Evolutionary conservation across 345 rosid species (phyloP).

Genomic region (Linum trigynum): DNA sequence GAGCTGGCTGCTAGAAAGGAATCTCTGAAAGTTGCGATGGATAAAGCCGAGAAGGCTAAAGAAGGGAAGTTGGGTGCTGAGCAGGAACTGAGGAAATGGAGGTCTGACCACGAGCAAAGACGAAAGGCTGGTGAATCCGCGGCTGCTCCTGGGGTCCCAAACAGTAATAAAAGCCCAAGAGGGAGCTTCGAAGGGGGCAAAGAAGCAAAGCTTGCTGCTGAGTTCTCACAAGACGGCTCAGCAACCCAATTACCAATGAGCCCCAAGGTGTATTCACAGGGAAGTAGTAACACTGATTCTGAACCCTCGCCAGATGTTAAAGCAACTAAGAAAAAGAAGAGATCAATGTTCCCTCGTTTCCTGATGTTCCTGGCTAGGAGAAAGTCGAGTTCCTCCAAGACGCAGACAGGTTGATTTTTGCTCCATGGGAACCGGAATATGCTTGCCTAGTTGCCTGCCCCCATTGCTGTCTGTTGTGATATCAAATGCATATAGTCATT

Average conservation of each 20-base stretch:
- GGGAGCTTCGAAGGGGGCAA: slow-evolving; percentile 30
- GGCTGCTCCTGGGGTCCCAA: slow-evolving; percentile 21
- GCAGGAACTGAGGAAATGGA: slow-evolving; percentile 83
- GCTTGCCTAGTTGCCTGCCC: background rate
- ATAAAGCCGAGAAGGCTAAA: slow-evolving; percentile 83
- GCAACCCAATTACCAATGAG: slow-evolving; percentile 12
- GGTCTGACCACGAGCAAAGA: slow-evolving; percentile 61
- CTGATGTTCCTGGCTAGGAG: slow-evolving; percentile 55
- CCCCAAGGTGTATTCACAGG: slow-evolving; percentile 21
- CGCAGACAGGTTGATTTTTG: slow-evolving; percentile 8
- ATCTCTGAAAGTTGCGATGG: slow-evolving; percentile 46
- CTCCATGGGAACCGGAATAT: background rate
- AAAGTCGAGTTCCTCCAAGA: slow-evolving; percentile 42
- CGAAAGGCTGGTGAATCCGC: slow-evolving; percentile 41
- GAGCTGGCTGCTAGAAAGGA: slow-evolving; percentile 53
- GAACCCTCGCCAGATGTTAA: slow-evolving; percentile 28
- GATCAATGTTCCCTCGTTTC: slow-evolving; percentile 57
- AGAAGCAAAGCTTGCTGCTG: slow-evolving; percentile 23
- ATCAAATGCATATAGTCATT: background rate
- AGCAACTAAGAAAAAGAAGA: slow-evolving; percentile 63
- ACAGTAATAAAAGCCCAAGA: slow-evolving; percentile 19
- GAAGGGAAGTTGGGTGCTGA: slow-evolving; percentile 75
- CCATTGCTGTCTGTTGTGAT: slow-evolving; percentile 8
- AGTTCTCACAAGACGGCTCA: slow-evolving; percentile 7
- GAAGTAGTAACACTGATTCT: slow-evolving; percentile 17